Conservation (phyloP, 495 filamentous ascomycete genomes). For the Cryomyces minteri region DNA sequence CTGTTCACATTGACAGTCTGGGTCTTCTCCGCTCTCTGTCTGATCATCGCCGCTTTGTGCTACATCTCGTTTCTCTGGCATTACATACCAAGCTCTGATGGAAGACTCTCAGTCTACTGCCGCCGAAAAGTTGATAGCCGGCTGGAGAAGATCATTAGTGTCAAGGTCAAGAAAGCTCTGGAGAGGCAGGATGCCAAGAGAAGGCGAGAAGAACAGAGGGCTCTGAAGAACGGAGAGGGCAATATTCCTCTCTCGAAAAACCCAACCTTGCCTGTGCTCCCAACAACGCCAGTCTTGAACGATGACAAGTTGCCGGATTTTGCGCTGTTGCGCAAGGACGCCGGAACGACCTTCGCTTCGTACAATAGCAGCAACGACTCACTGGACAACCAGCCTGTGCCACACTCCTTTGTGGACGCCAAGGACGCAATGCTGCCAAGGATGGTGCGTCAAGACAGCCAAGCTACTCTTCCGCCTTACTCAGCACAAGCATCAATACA, state of each 20-base stretch:
- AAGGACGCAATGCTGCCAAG: too few relatives aligned
- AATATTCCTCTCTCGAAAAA: slow-evolving; percentile 30
- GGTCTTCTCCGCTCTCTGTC: slow-evolving; percentile 59
- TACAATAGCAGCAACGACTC: too few relatives aligned
- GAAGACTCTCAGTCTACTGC: slow-evolving; percentile 65
- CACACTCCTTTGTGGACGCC: too few relatives aligned
- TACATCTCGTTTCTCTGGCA: slow-evolving; percentile 83
- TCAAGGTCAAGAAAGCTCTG: slow-evolving; percentile 72
- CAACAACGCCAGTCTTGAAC: too few relatives aligned
- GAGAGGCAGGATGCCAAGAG: slow-evolving; percentile 48
- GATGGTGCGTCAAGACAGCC: too few relatives aligned
- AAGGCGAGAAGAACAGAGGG: slow-evolving; percentile 34
- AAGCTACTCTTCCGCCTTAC: not conserved
- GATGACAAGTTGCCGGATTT: not conserved
- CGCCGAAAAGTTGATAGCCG: slow-evolving; percentile 72
- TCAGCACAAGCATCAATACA: too few relatives aligned
- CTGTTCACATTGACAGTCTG: slow-evolving; percentile 79
- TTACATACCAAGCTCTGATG: slow-evolving; percentile 62
- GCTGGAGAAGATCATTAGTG: slow-evolving; percentile 58
- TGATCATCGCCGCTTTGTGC: slow-evolving; percentile 51
- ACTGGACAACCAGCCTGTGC: too few relatives aligned
- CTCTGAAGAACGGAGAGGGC: slow-evolving; percentile 33
- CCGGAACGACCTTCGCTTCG: not conserved
- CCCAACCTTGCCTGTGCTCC: slow-evolving; percentile 49
- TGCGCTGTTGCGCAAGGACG: not conserved